These are phyloP conservation scores for Chlorophyllum brunneum DNA, from an alignment of 768 basidiomycete species.

Conservation along the genomic window DNA sequence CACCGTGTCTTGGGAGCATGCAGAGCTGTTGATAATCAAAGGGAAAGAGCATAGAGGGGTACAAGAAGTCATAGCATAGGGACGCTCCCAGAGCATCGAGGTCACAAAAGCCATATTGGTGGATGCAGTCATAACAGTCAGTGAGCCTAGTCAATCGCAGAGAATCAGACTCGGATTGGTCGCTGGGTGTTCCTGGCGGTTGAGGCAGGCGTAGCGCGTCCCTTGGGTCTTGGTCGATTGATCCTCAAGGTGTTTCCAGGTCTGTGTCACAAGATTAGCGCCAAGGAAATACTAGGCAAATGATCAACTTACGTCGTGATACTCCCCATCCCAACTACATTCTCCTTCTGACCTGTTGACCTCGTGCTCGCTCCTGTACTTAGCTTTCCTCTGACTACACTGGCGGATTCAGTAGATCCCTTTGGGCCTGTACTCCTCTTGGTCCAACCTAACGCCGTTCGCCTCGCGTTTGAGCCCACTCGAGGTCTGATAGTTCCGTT, in stretches of 20 bases:
- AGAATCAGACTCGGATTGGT: slow-evolving; percentile 27
- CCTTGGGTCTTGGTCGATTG: slow-evolving; percentile 47
- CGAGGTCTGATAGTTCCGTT: slow-evolving; percentile 40
- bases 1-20: slow-evolving; percentile 5
- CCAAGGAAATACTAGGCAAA: not conserved
- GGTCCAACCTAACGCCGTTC: slow-evolving; percentile 58
- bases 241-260: slow-evolving; percentile 45
- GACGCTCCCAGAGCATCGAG: not conserved
- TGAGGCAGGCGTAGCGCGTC: slow-evolving; percentile 41
- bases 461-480: slow-evolving; percentile 50
- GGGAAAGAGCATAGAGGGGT: not conserved
- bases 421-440: slow-evolving; percentile 53
- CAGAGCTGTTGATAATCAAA: not conserved
- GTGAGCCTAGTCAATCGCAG: not conserved
- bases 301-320: slow-evolving; percentile 53
- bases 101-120: no score
- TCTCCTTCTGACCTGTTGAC: slow-evolving; percentile 55
- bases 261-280: slow-evolving; percentile 22
- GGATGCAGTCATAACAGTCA: no score
- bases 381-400: not conserved
- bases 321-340: slow-evolving; percentile 33
- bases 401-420: slow-evolving; percentile 18
- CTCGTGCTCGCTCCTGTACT: not conserved
- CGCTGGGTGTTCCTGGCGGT: slow-evolving; percentile 20
- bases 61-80: slow-evolving; percentile 7